Conservation (phyloP, 73 alveolate genomes). For the Paramecium biaurelia region DNA sequence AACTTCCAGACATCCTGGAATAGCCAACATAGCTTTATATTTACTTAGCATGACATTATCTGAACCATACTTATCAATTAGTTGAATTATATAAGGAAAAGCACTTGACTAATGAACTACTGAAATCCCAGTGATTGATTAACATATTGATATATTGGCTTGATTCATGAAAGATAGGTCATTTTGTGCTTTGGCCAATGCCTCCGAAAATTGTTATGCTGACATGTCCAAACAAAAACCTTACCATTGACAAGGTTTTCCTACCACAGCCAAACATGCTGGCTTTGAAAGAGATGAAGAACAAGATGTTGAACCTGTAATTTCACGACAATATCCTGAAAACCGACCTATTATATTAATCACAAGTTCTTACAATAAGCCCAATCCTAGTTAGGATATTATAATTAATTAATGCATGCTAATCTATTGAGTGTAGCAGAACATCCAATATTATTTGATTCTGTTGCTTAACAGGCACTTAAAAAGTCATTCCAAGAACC, state of each 20-base stretch:
- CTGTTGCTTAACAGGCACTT: background rate
- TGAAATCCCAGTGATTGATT: background rate
- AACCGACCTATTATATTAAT: background rate
- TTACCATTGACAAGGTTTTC: background rate
- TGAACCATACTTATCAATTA: background rate
- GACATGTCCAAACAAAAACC: background rate
- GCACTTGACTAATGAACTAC: background rate
- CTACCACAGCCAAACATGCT: background rate
- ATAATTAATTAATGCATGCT: background rate
- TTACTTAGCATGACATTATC: background rate
- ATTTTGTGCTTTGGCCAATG: background rate
- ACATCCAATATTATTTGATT: background rate
- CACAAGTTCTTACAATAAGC: background rate
- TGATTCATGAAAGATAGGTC: background rate
- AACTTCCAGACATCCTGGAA: background rate
- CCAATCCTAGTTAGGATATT: conserved; percentile 29
- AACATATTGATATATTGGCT: background rate
- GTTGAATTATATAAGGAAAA: background rate
- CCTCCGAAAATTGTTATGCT: background rate
- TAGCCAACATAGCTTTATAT: background rate
- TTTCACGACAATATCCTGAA: conserved; percentile 1
- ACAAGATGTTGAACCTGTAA: background rate
- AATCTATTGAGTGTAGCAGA: background rate
- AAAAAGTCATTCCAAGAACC: conserved; percentile 4
- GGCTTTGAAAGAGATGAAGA: background rate